Conservation (phyloP, 2,329 filamentous ascomycete species). For the Xylariaceae sp. region DNA sequence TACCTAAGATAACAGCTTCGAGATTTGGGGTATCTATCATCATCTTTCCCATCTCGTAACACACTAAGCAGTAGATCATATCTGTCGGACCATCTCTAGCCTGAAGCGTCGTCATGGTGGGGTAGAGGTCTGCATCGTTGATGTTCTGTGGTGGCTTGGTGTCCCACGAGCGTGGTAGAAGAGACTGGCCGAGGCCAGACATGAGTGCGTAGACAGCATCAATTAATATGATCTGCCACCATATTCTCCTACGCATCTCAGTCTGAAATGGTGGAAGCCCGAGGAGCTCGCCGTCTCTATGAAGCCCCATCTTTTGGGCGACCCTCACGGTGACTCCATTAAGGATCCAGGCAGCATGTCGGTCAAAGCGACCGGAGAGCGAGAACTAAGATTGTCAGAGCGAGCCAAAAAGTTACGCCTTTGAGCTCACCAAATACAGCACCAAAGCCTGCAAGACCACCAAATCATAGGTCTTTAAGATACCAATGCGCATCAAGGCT, state of each 20-base stretch:
- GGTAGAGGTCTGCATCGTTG: constrained; percentile 64
- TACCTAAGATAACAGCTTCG: constrained; percentile 56
- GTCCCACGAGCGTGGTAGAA: constrained; percentile 60
- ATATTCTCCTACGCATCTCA: constrained; percentile 70
- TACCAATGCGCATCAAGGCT: constrained; percentile 58
- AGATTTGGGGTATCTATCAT: constrained; percentile 55
- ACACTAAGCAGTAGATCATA: constrained; percentile 62
- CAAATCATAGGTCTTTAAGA: constrained; percentile 64
- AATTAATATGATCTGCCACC: constrained; percentile 68
- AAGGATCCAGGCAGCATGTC: constrained; percentile 65
- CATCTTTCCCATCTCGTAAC: constrained; percentile 57
- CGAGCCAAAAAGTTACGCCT: neutral
- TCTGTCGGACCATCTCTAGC: constrained; percentile 64
- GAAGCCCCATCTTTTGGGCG: constrained; percentile 70
- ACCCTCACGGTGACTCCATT: constrained; percentile 67
- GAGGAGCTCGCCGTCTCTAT: constrained; percentile 64
- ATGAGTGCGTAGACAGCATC: constrained; percentile 63
- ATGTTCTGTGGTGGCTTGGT: constrained; percentile 63
- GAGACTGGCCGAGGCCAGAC: constrained; percentile 61
- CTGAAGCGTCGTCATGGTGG: constrained; percentile 56
- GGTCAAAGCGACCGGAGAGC: constrained; percentile 62
- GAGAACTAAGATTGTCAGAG: constrained; percentile 52
- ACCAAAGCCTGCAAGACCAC: constrained; percentile 64
- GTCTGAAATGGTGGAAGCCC: constrained; percentile 67
- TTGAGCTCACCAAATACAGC: constrained; percentile 57